Conservation (phyloP, 495 filamentous ascomycete genomes). For the Neurospora sp. region DNA sequence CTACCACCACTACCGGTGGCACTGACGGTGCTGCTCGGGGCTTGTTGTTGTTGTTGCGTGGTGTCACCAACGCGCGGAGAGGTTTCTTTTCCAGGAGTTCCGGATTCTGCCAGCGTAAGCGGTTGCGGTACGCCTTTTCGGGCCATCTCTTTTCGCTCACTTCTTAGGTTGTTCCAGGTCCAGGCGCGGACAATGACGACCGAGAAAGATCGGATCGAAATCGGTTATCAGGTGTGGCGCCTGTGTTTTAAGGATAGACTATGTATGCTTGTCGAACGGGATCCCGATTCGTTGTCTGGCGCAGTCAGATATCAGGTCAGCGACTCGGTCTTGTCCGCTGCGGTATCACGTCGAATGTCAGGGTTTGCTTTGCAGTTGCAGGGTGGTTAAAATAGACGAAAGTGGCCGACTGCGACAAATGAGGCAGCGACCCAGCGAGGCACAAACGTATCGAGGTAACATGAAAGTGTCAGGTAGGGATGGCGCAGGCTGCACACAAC, state of each 20-base stretch:
- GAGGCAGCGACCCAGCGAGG: slow-evolving; percentile 18
- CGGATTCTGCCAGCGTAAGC: slow-evolving; percentile 34
- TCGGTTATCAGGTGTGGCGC: background rate
- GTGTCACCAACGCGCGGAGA: slow-evolving; percentile 24
- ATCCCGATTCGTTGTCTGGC: background rate
- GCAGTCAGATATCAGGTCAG: slow-evolving; percentile 6
- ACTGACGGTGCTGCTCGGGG: background rate
- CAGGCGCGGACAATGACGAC: background rate
- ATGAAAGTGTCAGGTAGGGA: slow-evolving; percentile 5
- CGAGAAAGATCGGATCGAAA: background rate
- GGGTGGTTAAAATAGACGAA: slow-evolving; percentile 26
- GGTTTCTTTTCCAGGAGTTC: slow-evolving; percentile 22
- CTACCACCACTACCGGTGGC: background rate
- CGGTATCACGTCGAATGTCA: slow-evolving; percentile 23
- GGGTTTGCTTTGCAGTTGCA: slow-evolving; percentile 14
- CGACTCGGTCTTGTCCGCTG: slow-evolving; percentile 24
- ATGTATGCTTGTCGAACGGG: background rate
- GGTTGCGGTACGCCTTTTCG: slow-evolving; percentile 45
- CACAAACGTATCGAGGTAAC: slow-evolving; percentile 11
- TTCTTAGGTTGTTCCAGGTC: slow-evolving; percentile 6
- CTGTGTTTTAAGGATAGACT: background rate
- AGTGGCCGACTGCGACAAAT: slow-evolving; percentile 31
- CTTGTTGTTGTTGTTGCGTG: slow-evolving; percentile 17
- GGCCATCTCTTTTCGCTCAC: slow-evolving; percentile 31
- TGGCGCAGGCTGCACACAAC: slow-evolving; percentile 4